These are phyloP conservation scores for Trichoderma simmonsii DNA, from an alignment of 2,329 filamentous ascomycete species.

Conservation along the genomic window DNA sequence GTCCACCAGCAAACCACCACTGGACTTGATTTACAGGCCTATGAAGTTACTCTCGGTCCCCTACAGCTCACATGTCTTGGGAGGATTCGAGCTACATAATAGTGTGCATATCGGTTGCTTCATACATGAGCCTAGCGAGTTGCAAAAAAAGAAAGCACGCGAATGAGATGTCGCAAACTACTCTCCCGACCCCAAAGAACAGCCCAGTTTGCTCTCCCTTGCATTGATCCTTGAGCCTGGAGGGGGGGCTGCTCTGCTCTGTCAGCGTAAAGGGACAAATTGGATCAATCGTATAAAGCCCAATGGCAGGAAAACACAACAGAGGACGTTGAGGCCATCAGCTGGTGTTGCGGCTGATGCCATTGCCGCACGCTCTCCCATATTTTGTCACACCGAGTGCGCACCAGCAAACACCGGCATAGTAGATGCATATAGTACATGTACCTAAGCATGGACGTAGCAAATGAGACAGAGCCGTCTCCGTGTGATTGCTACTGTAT, in stretches of 20 bases:
- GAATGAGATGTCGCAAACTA: neutral
- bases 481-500: neutral
- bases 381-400: neutral
- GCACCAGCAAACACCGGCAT: neutral
- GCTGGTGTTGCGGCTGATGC: neutral
- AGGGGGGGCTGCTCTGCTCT: neutral
- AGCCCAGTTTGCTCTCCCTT: conserved; percentile 1
- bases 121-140: neutral
- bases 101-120: neutral
- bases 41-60: neutral
- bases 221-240: neutral
- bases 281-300: neutral
- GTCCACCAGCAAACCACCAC: neutral
- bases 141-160: neutral
- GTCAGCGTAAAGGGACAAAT: neutral
- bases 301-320: neutral
- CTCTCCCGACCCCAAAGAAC: neutral
- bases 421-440: too few species aligned
- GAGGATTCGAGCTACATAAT: neutral
- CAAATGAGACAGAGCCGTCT: neutral
- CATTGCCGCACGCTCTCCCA: neutral
- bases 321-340: neutral
- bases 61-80: neutral
- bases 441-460: neutral
- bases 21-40: neutral